Conservation (phyloP, 306 rosid species). For the Cyamopsis tetragonoloba region DNA sequence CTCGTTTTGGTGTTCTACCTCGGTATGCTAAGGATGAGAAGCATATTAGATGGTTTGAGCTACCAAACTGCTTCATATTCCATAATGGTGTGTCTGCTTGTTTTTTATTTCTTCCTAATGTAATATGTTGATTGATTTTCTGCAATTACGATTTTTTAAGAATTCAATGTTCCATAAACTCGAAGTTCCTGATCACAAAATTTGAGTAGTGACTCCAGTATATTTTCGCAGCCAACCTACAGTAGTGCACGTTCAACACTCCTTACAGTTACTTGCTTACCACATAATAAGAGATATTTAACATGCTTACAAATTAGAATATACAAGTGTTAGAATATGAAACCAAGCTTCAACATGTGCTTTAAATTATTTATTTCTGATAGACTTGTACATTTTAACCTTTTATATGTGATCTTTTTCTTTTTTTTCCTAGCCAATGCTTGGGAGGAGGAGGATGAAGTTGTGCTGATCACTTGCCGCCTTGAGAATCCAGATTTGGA, state of each 20-base stretch:
- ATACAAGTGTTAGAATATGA: neutral
- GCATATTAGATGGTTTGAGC: slow-evolving; percentile 87
- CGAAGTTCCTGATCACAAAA: neutral
- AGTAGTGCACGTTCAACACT: too few species aligned
- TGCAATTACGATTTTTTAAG: slow-evolving; percentile 10
- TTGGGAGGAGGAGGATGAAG: slow-evolving; percentile 98
- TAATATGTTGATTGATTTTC: neutral
- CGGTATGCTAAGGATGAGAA: slow-evolving; percentile 86
- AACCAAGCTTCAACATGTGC: slow-evolving; percentile 4
- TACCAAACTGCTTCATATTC: slow-evolving; percentile 95
- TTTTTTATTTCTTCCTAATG: slow-evolving; percentile 2
- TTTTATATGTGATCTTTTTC: neutral
- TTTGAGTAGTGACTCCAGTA: neutral
- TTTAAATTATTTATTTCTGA: neutral
- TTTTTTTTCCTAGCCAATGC: slow-evolving; percentile 61
- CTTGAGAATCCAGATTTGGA: slow-evolving; percentile 67
- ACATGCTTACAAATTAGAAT: neutral
- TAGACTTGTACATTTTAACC: slow-evolving; percentile 14
- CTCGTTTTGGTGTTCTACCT: slow-evolving; percentile 93
- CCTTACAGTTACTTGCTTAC: slow-evolving; percentile 11
- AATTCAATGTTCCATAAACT: neutral
- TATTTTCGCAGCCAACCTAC: neutral
- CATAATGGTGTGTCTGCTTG: slow-evolving; percentile 66
- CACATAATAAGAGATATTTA: too few species aligned
- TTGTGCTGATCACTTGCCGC: slow-evolving; percentile 89